Base-by-base conservation (phyloP, 129 eudicot genomes). In the Deinandra increscens region DNA sequence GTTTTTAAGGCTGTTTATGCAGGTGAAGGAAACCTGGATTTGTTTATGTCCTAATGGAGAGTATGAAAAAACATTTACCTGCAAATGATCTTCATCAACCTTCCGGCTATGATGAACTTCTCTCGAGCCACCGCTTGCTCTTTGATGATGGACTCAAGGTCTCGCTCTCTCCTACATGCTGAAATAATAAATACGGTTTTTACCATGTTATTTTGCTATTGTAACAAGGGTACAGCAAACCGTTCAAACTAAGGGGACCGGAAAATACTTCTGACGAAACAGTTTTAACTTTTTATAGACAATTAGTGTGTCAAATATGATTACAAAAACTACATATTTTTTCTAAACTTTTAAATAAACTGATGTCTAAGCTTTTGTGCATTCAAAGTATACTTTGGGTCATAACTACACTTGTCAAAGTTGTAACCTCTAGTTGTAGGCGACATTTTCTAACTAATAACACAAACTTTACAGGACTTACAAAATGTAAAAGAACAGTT, bases 401-500 rank as follows among this genome's bases (percentile, higher is more conserved):
- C 14, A 19, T 19, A 54, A 22, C 60, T 10, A 23, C 22, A 54
- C 1, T 20, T 50, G 11, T 18, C 26, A 17, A 15, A 18, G 15
- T 49, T 48, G 55, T 49, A 17, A 49, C 23, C n/a, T 56, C 15
- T 36, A 33, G 33, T 6, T 44, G 43, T 15, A n/a, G 26, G 44
- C 9, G 19, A 31, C 29, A 33, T 17, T 20, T 76, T 4, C 53
- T 54, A 9, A 56, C 17, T n/a, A 14, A 64, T 41, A 15, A 15
- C 20, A 7, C 4, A 18, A 74, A 37, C 39, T 73, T 22, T 54
- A 39, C 42, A 90, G 97, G 97, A 87, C 73, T 79, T 90, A 78
- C 83, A 80, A 83, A 83, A 82, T 66, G 80, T 90, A 29, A 87
- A 80, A 77, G 59, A 70, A 45, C 95, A 90, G 48, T 68, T 90